phyloP scores from a whole-genome alignment of 352 stramenopile genomes.

The Phytophthora podocarpi region DNA sequence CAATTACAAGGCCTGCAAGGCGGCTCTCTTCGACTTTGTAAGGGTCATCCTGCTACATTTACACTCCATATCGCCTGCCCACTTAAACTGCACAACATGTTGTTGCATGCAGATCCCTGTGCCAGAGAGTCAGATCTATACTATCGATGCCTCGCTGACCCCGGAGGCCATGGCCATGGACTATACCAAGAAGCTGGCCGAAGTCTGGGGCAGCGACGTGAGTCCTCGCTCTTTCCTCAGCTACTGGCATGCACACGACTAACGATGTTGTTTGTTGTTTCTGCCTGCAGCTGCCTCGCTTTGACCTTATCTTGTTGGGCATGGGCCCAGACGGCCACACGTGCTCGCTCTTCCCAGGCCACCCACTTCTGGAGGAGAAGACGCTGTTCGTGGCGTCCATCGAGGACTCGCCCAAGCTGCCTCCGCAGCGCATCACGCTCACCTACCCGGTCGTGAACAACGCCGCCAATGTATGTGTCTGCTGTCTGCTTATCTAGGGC shows the following conservation, averaged over 20 bases:
- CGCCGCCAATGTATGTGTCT: conserved; percentile 67
- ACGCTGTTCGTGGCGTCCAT: conserved; percentile 93
- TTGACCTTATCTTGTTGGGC: conserved; percentile 96
- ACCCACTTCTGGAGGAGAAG: conserved; percentile 91
- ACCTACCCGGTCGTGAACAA: conserved; percentile 96
- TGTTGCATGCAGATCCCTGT: conserved; percentile 26
- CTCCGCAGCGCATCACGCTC: conserved; percentile 96
- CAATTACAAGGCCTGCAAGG: conserved; percentile 94
- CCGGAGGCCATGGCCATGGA: conserved; percentile 67
- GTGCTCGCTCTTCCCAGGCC: conserved; percentile 97
- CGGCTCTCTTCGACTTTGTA: conserved; percentile 89
- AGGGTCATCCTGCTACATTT: neutral
- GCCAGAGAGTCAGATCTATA: conserved; percentile 84
- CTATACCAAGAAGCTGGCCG: conserved; percentile 74
- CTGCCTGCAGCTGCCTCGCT: conserved; percentile 71
- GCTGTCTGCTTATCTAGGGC: neutral
- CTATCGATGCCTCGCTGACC: conserved; percentile 85
- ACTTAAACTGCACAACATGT: neutral
- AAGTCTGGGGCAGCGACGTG: conserved; percentile 70
- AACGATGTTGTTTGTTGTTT: conserved; percentile 2
- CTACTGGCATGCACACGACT: neutral
- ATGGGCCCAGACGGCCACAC: conserved; percentile 99
- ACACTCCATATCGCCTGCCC: neutral
- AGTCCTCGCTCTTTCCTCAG: neutral
- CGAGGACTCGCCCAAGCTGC: conserved; percentile 97